A percentile compares a stretch with the other conserved stretches of the same genome.
Evolutionary conservation across 176 grass and related monocot genomes (phyloP).

Genomic region (Oryza officinalis): DNA sequence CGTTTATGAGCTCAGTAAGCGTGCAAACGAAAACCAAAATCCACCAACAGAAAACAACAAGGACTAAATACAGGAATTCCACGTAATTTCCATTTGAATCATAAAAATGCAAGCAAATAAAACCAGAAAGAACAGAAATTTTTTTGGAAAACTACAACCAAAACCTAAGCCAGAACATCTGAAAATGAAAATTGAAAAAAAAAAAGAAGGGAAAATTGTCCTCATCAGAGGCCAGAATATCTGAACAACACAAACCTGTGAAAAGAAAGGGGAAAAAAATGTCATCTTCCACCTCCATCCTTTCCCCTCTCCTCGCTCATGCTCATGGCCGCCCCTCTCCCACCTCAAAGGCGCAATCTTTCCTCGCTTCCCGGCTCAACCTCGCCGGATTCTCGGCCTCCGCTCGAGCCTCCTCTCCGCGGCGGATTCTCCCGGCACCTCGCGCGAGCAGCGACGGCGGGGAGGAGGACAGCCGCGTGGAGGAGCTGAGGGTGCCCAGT

Average conservation of each 20-base stretch:
- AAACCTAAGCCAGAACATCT: background rate
- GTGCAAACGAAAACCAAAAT: no score
- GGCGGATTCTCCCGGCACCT: background rate
- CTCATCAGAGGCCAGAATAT: background rate
- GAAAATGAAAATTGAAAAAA: background rate
- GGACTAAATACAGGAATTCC: no score
- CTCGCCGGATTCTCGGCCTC: background rate
- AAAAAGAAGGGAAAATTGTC: background rate
- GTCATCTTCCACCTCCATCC: constrained; percentile 31
- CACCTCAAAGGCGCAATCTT: constrained; percentile 3
- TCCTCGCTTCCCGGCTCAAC: background rate
- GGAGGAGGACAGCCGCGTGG: constrained; percentile 43
- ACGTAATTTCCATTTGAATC: background rate
- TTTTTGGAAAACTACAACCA: background rate
- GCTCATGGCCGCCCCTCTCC: constrained; percentile 22
- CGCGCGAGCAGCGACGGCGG: background rate
- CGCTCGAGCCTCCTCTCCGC: background rate
- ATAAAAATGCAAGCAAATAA: background rate
- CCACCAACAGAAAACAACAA: no score
- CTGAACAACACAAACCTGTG: background rate
- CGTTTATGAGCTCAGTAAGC: no score
- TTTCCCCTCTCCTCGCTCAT: background rate
- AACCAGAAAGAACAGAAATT: no score
- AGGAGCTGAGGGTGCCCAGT: constrained; percentile 72
- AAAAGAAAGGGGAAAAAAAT: background rate